Conservation (phyloP, 2,329 filamentous ascomycete species). For the Didymella exigua region DNA sequence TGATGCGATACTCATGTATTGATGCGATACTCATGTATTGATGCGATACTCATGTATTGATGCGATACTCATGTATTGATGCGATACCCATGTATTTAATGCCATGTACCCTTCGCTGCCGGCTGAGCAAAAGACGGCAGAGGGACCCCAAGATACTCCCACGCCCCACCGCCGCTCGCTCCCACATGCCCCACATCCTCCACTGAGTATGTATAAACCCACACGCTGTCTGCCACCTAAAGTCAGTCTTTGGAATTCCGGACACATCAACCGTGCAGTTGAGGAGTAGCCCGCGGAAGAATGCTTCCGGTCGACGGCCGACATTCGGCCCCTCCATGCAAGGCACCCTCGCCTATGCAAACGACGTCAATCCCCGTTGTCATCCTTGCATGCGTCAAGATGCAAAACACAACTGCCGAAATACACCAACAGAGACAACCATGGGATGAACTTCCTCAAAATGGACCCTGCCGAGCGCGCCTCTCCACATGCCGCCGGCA, state of each 20-base stretch:
- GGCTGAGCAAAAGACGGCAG: too few species aligned
- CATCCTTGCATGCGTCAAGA: background rate
- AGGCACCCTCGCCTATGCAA: constrained; percentile 7
- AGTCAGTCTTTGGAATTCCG: background rate
- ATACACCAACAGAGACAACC: background rate
- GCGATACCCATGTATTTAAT: background rate
- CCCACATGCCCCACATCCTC: background rate
- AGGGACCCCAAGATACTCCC: background rate
- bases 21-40: too few species aligned
- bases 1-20: background rate
- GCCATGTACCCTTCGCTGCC: background rate
- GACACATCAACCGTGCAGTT: background rate
- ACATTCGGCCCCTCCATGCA: constrained; percentile 22
- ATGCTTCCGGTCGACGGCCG: constrained; percentile 1
- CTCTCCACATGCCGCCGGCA: constrained; percentile 8
- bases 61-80: too few species aligned
- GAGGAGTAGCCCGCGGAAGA: background rate
- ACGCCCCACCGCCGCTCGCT: background rate
- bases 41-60: background rate
- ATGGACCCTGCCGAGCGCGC: background rate
- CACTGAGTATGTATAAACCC: background rate
- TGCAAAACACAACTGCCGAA: constrained; percentile 6
- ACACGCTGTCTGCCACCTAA: too few species aligned
- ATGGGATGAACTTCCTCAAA: background rate
- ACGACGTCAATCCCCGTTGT: constrained; percentile 2